These are phyloP conservation scores for Cucumis hystrix DNA, from an alignment of 306 rosid genomes.

Conservation along the genomic window DNA sequence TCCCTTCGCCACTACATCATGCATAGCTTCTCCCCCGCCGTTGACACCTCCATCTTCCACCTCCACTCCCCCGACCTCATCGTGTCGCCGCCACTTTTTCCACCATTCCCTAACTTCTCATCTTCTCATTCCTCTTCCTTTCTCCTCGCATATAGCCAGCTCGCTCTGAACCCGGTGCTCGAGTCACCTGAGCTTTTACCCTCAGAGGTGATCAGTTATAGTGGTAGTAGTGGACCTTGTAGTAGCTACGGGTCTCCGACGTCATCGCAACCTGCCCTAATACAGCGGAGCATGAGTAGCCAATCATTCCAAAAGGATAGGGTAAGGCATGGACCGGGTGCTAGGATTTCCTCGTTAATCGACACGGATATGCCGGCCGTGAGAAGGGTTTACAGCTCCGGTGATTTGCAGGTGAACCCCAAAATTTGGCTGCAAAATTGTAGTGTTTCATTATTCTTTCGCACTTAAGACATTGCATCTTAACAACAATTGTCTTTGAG, in stretches of 20 bases:
- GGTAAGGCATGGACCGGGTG: constrained; percentile 27
- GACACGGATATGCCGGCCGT: constrained; percentile 24
- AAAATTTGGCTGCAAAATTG: too few species aligned
- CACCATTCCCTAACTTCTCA: constrained; percentile 2
- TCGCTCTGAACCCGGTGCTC: constrained; percentile 19
- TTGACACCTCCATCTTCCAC: background rate
- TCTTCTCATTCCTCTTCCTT: background rate
- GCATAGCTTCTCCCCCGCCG: background rate
- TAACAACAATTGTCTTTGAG: background rate
- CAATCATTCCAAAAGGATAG: constrained; percentile 35
- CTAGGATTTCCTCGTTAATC: constrained; percentile 21
- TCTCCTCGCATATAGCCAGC: constrained; percentile 6
- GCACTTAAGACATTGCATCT: background rate
- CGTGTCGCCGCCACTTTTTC: background rate
- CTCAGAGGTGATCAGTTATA: constrained; percentile 22
- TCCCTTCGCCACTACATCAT: background rate
- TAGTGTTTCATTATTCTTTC: too few species aligned
- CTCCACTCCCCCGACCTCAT: background rate
- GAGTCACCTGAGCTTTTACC: constrained; percentile 19
- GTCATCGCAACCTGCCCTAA: constrained; percentile 15
- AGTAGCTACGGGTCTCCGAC: constrained; percentile 54
- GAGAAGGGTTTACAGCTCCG: constrained; percentile 54
- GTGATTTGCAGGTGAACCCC: constrained; percentile 42
- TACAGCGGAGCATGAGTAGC: constrained; percentile 58
- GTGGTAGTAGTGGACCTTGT: constrained; percentile 41